A percentile compares a stretch with the other conserved stretches of the same genome.
phyloP scores from a whole-genome alignment of 2,329 filamentous ascomycete genomes.

The Botryotinia globosa region DNA sequence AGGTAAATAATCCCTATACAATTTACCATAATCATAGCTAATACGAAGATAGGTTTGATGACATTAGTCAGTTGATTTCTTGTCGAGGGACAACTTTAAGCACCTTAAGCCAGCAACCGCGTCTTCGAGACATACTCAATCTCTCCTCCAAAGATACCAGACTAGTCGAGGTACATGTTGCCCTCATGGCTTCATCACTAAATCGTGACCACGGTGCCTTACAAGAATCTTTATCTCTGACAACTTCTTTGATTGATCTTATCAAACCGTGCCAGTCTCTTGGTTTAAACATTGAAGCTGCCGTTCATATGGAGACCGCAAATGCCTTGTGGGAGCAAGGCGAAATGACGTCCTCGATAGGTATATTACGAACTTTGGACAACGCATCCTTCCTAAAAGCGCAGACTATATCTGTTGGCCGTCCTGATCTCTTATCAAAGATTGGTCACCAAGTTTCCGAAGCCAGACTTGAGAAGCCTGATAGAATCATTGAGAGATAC shows the following conservation, averaged over 20 bases:
- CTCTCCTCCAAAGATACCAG: slow-evolving; percentile 63
- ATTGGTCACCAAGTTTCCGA: slow-evolving; percentile 86
- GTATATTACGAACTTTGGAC: slow-evolving; percentile 76
- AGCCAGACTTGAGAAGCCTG: slow-evolving; percentile 85
- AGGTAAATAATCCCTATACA: slow-evolving; percentile 52
- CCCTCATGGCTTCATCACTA: slow-evolving; percentile 71
- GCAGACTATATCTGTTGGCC: slow-evolving; percentile 69
- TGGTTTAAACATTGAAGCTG: slow-evolving; percentile 74
- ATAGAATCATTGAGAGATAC: slow-evolving; percentile 84
- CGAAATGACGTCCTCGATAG: slow-evolving; percentile 83
- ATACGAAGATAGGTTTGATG: slow-evolving; percentile 58
- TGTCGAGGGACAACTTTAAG: slow-evolving; percentile 81
- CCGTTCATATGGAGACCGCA: slow-evolving; percentile 77
- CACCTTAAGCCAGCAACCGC: slow-evolving; percentile 68
- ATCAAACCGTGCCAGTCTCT: slow-evolving; percentile 65
- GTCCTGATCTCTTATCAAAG: slow-evolving; percentile 79
- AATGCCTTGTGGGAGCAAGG: slow-evolving; percentile 93
- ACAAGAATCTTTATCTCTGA: slow-evolving; percentile 83
- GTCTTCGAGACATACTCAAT: slow-evolving; percentile 59
- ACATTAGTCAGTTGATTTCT: slow-evolving; percentile 77
- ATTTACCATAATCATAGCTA: slow-evolving; percentile 1
- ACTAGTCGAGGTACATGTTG: slow-evolving; percentile 71
- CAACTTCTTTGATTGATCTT: slow-evolving; percentile 78
- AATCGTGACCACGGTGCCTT: slow-evolving; percentile 76
- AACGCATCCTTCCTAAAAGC: slow-evolving; percentile 58